Evolutionary conservation across 495 filamentous ascomycete genomes (phyloP).

Genomic region (Xylaria palmicola): DNA sequence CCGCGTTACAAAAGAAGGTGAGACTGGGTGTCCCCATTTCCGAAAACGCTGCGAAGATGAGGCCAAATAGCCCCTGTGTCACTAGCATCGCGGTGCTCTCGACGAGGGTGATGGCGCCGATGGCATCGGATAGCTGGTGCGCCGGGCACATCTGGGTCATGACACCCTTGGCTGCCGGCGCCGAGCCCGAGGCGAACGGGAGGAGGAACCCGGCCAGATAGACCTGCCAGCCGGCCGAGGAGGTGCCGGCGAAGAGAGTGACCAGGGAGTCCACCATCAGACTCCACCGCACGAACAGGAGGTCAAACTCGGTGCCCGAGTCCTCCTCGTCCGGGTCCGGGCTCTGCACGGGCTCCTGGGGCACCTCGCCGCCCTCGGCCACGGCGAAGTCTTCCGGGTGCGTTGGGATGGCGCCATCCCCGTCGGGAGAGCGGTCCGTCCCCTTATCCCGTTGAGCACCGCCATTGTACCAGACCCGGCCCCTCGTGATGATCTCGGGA

Average conservation of each 20-base stretch:
- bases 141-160: constrained; percentile 55
- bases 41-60: constrained; percentile 53
- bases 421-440: background rate
- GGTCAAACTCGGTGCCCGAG: constrained; percentile 47
- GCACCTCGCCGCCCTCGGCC: constrained; percentile 39
- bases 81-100: constrained; percentile 53
- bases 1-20: constrained; percentile 56
- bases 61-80: constrained; percentile 54
- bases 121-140: constrained; percentile 48
- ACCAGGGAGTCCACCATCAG: constrained; percentile 52
- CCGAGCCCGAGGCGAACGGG: constrained; percentile 55
- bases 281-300: constrained; percentile 54
- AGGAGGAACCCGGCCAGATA: constrained; percentile 49
- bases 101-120: constrained; percentile 56
- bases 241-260: constrained; percentile 51
- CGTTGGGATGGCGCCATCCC: constrained; percentile 24
- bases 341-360: constrained; percentile 41
- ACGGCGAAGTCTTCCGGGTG: constrained; percentile 40
- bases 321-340: constrained; percentile 28
- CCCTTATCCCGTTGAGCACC: background rate
- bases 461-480: constrained; percentile 45
- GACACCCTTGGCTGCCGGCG: constrained; percentile 56
- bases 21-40: constrained; percentile 46
- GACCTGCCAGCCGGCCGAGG: constrained; percentile 52
- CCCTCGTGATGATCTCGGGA: constrained; percentile 51